These are phyloP conservation scores for Strobilomyces confusus DNA, from an alignment of 768 basidiomycete genomes.

Conservation along the genomic window DNA sequence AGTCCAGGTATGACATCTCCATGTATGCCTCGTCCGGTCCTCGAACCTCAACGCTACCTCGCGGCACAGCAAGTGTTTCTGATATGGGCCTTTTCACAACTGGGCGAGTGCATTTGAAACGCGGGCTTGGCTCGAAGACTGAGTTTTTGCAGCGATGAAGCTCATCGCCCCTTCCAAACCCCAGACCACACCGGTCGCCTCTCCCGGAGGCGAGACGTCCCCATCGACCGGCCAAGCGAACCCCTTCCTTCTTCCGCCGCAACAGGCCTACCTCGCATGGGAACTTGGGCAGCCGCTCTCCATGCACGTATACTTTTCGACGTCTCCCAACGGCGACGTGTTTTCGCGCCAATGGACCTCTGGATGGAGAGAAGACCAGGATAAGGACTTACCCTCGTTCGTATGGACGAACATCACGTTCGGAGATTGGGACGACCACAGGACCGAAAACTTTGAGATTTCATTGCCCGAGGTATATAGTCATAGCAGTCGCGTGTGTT, in stretches of 20 bases:
- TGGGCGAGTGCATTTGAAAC: constrained; percentile 41
- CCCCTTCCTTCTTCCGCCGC: constrained; percentile 51
- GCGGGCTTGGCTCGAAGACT: background rate
- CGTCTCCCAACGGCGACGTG: constrained; percentile 56
- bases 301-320: constrained; percentile 73
- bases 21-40: background rate
- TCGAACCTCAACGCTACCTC: constrained; percentile 1
- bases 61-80: constrained; percentile 60
- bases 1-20: constrained; percentile 38
- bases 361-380: constrained; percentile 43
- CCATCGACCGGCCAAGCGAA: constrained; percentile 33
- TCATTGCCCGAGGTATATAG: constrained; percentile 61
- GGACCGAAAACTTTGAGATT: constrained; percentile 54
- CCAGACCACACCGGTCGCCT: constrained; percentile 26
- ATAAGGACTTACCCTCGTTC: constrained; percentile 57
- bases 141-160: constrained; percentile 38
- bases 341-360: constrained; percentile 55
- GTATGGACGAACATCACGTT: constrained; percentile 77
- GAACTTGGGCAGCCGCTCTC: constrained; percentile 53
- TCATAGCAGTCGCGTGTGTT: background rate
- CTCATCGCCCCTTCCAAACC: constrained; percentile 37
- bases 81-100: constrained; percentile 61
- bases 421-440: constrained; percentile 67
- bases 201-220: constrained; percentile 20
- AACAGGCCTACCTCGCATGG: constrained; percentile 56